phyloP scores from a whole-genome alignment of 2,329 filamentous ascomycete species.

The Fusarium oligoseptatum region DNA sequence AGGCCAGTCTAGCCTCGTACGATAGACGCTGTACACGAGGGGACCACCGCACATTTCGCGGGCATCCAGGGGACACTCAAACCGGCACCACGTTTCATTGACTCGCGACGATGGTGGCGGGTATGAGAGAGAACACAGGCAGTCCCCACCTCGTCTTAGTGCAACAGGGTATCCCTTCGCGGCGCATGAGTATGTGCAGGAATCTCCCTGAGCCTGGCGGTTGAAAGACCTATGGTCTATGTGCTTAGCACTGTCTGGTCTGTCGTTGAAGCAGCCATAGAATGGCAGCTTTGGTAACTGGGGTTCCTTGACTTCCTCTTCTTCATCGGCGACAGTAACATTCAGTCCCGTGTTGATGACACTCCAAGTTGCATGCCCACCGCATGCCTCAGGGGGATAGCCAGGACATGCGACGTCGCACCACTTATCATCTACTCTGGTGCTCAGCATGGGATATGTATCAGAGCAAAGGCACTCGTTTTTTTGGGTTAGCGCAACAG shows the following conservation, averaged over 20 bases:
- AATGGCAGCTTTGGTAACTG: background rate
- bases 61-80: background rate
- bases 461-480: slow-evolving; percentile 7
- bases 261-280: background rate
- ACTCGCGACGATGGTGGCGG: background rate
- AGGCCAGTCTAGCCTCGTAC: background rate
- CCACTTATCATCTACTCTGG: background rate
- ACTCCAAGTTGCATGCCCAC: background rate
- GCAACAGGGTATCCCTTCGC: background rate
- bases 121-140: background rate
- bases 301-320: background rate
- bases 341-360: background rate
- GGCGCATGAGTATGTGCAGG: background rate
- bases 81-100: background rate
- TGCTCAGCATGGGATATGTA: background rate
- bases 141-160: background rate
- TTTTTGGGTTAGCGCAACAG: background rate
- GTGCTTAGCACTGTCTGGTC: background rate
- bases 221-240: background rate
- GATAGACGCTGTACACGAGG: background rate
- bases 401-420: background rate
- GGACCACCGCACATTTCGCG: background rate
- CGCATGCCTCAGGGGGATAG: background rate
- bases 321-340: background rate
- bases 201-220: background rate